Percentiles rank a stretch among this genome's conserved stretches.
These are phyloP conservation scores for Saraca asoca DNA, from an alignment of 331 rosid genomes.

Conservation along the genomic window DNA sequence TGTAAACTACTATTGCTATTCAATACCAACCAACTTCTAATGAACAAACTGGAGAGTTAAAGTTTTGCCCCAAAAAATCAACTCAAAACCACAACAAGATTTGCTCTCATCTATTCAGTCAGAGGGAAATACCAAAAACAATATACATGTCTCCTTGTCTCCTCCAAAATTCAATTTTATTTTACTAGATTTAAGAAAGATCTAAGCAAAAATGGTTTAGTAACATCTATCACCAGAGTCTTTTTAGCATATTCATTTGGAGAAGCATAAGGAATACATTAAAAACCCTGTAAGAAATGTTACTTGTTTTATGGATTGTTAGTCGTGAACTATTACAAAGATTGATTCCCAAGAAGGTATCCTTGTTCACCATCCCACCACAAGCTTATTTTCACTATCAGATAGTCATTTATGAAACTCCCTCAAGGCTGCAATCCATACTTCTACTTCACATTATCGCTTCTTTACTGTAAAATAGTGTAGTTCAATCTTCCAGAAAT, in stretches of 20 bases:
- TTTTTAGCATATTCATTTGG: conserved; percentile 13
- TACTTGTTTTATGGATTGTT: conserved; percentile 1
- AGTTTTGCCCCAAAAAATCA: background rate
- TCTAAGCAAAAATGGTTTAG: background rate
- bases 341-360: conserved; percentile 6
- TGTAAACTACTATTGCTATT: background rate
- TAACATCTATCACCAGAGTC: conserved; percentile 2
- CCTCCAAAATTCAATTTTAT: too few species aligned
- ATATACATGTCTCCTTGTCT: too few species aligned
- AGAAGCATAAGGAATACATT: background rate
- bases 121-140: background rate
- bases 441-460: background rate
- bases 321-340: background rate
- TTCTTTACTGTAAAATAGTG: background rate
- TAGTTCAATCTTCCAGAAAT: conserved; percentile 18
- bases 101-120: background rate
- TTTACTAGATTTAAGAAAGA: background rate
- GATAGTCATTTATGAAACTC: conserved; percentile 13
- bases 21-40: background rate
- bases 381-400: background rate
- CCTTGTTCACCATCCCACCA: background rate
- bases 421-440: background rate
- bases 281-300: conserved; percentile 8
- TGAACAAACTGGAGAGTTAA: too few species aligned
- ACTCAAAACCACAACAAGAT: background rate